Conservation (phyloP, 495 filamentous ascomycete species). For the Pyrenula aspistea region DNA sequence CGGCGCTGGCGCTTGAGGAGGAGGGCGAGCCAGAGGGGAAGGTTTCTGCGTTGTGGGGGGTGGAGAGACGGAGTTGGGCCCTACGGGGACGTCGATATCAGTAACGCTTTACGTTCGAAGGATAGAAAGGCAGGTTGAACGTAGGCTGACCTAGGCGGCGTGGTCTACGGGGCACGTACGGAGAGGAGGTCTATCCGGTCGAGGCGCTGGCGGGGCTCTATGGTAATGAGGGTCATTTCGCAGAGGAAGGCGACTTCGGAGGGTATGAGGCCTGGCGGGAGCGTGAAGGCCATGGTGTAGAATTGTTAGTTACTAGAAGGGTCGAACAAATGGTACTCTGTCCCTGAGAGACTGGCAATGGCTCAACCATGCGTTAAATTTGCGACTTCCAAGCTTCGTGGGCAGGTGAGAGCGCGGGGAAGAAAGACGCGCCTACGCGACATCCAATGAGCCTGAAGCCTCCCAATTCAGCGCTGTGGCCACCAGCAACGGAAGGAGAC, state of each 20-base stretch:
- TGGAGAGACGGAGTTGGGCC: slow-evolving; percentile 63
- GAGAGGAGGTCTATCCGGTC: slow-evolving; percentile 74
- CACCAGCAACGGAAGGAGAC: too few species aligned
- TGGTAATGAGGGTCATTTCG: slow-evolving; percentile 90
- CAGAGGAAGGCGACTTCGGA: slow-evolving; percentile 89
- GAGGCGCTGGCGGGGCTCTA: slow-evolving; percentile 82
- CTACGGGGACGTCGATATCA: slow-evolving; percentile 29
- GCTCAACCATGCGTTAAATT: too few species aligned
- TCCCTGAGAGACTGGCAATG: too few species aligned
- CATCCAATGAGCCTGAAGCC: too few species aligned
- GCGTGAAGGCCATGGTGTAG: slow-evolving; percentile 67
- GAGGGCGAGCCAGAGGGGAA: slow-evolving; percentile 95
- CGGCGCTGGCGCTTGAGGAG: slow-evolving; percentile 90
- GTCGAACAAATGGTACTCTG: too few species aligned
- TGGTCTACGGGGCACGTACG: slow-evolving; percentile 40
- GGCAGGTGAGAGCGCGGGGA: too few species aligned
- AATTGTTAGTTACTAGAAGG: too few species aligned
- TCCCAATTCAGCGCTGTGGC: too few species aligned
- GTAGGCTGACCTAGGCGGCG: not conserved
- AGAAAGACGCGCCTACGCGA: too few species aligned
- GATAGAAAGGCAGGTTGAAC: not conserved
- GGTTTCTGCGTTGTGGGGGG: slow-evolving; percentile 65
- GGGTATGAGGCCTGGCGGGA: slow-evolving; percentile 73
- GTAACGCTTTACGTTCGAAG: slow-evolving; percentile 3
- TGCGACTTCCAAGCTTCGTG: too few species aligned